Conservation (phyloP, 2,329 filamentous ascomycete genomes). For the Tolypocladium amazonense region DNA sequence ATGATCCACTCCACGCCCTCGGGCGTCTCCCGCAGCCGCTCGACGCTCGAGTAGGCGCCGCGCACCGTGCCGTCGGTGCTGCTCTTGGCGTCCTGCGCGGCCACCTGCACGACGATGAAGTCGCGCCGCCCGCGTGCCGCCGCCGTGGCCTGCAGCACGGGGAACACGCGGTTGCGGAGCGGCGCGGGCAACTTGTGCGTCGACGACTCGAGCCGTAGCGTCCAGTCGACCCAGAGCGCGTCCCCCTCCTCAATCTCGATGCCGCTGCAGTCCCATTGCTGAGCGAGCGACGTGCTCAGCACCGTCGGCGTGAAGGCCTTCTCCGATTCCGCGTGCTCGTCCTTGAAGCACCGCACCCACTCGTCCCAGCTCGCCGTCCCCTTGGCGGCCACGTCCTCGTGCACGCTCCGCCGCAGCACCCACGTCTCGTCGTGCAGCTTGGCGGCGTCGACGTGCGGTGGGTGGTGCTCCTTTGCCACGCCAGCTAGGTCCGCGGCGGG, state of each 20-base stretch:
- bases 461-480: conserved; percentile 22
- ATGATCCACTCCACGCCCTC: conserved; percentile 62
- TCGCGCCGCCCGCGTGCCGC: conserved; percentile 29
- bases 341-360: conserved; percentile 49
- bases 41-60: conserved; percentile 55
- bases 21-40: conserved; percentile 41
- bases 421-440: conserved; percentile 40
- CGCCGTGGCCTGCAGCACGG: conserved; percentile 51
- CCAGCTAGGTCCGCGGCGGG: conserved; percentile 29
- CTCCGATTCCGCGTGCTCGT: conserved; percentile 30
- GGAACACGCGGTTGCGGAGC: conserved; percentile 55
- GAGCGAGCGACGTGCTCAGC: conserved; percentile 21
- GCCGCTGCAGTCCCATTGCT: conserved; percentile 34
- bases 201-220: conserved; percentile 50
- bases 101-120: conserved; percentile 48
- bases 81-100: conserved; percentile 25
- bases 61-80: conserved; percentile 33
- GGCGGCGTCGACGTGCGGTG: conserved; percentile 9
- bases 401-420: conserved; percentile 52
- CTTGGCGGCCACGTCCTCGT: conserved; percentile 36
- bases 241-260: conserved; percentile 26
- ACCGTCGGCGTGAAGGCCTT: conserved; percentile 28
- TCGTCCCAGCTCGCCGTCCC: conserved; percentile 54
- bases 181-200: conserved; percentile 50
- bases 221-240: conserved; percentile 34